Percentiles rank a stretch among this genome's conserved stretches.
phyloP scores from a whole-genome alignment of 2,329 filamentous ascomycete species.

The Nemania diffusa region DNA sequence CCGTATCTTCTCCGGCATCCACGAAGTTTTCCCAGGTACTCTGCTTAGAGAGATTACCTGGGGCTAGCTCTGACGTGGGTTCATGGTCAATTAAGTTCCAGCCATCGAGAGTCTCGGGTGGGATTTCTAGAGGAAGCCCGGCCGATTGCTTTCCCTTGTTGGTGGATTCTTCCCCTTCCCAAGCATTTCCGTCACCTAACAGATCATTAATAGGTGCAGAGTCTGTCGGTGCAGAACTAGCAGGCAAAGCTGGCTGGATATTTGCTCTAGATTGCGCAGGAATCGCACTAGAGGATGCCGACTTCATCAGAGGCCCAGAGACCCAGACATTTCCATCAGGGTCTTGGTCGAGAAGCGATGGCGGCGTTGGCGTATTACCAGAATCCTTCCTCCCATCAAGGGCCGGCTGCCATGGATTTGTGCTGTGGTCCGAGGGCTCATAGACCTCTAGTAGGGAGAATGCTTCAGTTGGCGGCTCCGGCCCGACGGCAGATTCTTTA shows the following conservation, averaged over 20 bases:
- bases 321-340: constrained; percentile 52
- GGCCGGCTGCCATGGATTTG: constrained; percentile 59
- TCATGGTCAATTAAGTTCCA: constrained; percentile 65
- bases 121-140: constrained; percentile 37
- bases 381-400: constrained; percentile 42
- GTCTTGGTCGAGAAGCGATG: constrained; percentile 47
- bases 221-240: constrained; percentile 38
- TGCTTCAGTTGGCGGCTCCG: constrained; percentile 49
- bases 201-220: constrained; percentile 49
- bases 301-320: constrained; percentile 46
- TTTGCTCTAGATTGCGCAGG: constrained; percentile 54
- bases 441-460: constrained; percentile 57
- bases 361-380: constrained; percentile 45
- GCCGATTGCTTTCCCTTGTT: constrained; percentile 57
- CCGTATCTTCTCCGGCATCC: constrained; percentile 46
- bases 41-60: constrained; percentile 50
- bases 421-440: constrained; percentile 51
- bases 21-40: constrained; percentile 54
- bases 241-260: constrained; percentile 45
- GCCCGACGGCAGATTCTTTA: constrained; percentile 34
- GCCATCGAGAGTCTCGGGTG: constrained; percentile 52
- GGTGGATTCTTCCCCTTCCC: constrained; percentile 58
- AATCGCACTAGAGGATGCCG: constrained; percentile 50
- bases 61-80: constrained; percentile 42
- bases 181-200: constrained; percentile 58